Base-by-base conservation (phyloP, 805 yeast species). In the Hanseniaspora taiwanica region DNA sequence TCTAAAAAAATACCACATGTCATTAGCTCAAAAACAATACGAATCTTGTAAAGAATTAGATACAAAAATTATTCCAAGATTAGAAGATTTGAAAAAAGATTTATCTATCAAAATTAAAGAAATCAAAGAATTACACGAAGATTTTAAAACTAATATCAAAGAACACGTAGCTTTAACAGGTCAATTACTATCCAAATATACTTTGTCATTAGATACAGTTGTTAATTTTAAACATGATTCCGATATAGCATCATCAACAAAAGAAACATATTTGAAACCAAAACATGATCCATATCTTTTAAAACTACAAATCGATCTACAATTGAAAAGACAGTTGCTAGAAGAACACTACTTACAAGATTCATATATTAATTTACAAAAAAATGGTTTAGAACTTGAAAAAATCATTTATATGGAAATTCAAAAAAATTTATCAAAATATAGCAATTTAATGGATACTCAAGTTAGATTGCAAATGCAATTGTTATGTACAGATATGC, bases 31-130 rank as follows among this genome's bases (percentile, higher is more conserved):
- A 18, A 68, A 72, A 63, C 77, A 79, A 14, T 65, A 71, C 37
- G 60, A 68, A 31, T 62, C 74, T 4, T 65, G 75, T 25, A 70
- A 68, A 48, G 81, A 75, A 49, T 63, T 78, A 53, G 70, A 61
- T 51, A 64, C 63, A 46, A 63, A 67, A 58, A 62, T 76, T 9
- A 64, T 77, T 14, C 81, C 81, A 14, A 65, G 76, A 36, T 59
- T 79, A 35, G 79, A 73, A 47, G 73, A 67, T 39, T 61, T 78
- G 42, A 66, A 74, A 35, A 72, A 79, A 46, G 96, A 85, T 59
- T 64, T 86, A 47, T 63, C 74, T 39, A 69, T 78, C 44, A 83
- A 85, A 52, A 81, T 85, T 44, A 80, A 79, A 56, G 94, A 84
- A 56, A 84, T 84, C 49, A 79, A 76, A 55, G 76, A 79, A 41